Conservation (phyloP, 2,329 filamentous ascomycete genomes). For the Cercospora citrullina region DNA sequence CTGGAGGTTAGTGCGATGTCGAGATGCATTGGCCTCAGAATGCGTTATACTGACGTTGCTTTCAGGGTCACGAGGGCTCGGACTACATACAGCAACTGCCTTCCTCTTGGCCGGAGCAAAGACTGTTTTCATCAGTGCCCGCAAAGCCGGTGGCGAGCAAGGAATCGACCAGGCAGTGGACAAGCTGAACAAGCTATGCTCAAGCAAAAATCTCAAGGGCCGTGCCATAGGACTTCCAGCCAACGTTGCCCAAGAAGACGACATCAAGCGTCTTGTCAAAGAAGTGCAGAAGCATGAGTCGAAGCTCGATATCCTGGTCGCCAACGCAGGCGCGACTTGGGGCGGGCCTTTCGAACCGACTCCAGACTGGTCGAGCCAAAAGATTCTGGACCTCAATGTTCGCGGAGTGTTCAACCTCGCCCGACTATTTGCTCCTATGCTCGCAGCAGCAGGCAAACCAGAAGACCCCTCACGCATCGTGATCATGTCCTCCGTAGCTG, state of each 20-base stretch:
- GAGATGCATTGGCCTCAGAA: neutral
- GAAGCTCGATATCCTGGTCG: conserved; percentile 81
- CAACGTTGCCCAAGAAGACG: conserved; percentile 69
- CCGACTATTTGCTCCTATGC: conserved; percentile 66
- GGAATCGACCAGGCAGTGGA: conserved; percentile 76
- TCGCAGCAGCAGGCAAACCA: conserved; percentile 60
- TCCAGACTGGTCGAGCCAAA: conserved; percentile 74
- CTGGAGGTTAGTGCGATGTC: conserved; percentile 57
- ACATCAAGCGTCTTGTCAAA: conserved; percentile 68
- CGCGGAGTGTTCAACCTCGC: conserved; percentile 69
- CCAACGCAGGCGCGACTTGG: conserved; percentile 91
- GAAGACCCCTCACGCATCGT: conserved; percentile 74
- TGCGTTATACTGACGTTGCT: neutral
- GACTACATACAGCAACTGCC: conserved; percentile 66
- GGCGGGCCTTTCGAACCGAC: conserved; percentile 78
- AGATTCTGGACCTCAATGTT: conserved; percentile 90
- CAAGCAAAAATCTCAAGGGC: conserved; percentile 56
- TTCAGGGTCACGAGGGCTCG: conserved; percentile 67
- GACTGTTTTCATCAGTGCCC: conserved; percentile 88
- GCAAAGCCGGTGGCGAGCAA: conserved; percentile 63
- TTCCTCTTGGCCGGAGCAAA: conserved; percentile 83
- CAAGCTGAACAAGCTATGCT: conserved; percentile 77
- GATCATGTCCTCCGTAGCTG: conserved; percentile 78
- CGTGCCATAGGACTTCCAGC: conserved; percentile 75
- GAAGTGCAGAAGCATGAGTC: conserved; percentile 72